Conservation (phyloP, 495 filamentous ascomycete genomes). For the Hyaloscypha hepaticicola region DNA sequence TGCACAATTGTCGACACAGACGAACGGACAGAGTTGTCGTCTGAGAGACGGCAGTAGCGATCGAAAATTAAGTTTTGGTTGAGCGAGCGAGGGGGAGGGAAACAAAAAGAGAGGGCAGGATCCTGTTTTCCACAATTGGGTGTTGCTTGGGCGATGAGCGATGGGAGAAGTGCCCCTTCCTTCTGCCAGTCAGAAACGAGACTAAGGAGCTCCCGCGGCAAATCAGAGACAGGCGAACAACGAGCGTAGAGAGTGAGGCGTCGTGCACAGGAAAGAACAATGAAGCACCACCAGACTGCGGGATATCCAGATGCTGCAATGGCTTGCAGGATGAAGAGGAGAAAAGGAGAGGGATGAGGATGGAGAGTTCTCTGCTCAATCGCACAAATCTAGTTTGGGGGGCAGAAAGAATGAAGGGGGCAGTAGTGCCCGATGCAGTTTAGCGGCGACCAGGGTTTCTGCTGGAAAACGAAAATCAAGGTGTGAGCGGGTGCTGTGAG, state of each 20-base stretch:
- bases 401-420: slow-evolving; percentile 11
- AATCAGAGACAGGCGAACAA: slow-evolving; percentile 8
- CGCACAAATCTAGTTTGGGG: slow-evolving; percentile 14
- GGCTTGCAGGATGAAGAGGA: slow-evolving; percentile 31
- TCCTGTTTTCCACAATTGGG: slow-evolving; percentile 21
- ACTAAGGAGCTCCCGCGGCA: slow-evolving; percentile 28
- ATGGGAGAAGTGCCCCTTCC: slow-evolving; percentile 4
- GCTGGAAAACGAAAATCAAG: neutral
- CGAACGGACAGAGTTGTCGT: slow-evolving; percentile 19
- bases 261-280: slow-evolving; percentile 4
- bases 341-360: slow-evolving; percentile 32
- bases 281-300: slow-evolving; percentile 3
- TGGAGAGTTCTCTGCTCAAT: neutral
- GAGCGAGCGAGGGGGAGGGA: neutral
- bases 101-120: slow-evolving; percentile 17
- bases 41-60: neutral
- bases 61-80: neutral
- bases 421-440: neutral
- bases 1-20: slow-evolving; percentile 2
- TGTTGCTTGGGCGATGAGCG: slow-evolving; percentile 30
- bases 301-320: slow-evolving; percentile 13
- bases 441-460: neutral
- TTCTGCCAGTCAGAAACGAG: slow-evolving; percentile 28
- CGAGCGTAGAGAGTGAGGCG: slow-evolving; percentile 7
- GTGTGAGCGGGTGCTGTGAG: neutral